Evolutionary conservation across 345 rosid species (phyloP).

Genomic region (Raphanus raphanistrum): DNA sequence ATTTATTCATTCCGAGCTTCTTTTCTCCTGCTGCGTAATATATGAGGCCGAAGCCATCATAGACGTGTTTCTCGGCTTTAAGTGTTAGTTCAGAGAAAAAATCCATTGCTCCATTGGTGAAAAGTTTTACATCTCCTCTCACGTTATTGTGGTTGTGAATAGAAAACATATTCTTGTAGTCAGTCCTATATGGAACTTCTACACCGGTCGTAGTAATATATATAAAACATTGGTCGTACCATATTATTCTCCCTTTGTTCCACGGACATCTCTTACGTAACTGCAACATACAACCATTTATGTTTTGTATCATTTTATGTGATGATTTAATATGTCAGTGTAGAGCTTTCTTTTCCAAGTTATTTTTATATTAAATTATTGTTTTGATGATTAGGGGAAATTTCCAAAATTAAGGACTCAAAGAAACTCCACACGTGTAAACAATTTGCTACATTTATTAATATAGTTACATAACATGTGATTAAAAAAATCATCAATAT

Average conservation of each 20-base stretch:
- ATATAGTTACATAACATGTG: not conserved
- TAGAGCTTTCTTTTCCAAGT: not conserved
- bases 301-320: not conserved
- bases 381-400: not conserved
- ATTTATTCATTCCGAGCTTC: not conserved
- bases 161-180: not conserved
- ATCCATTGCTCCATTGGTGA: not conserved
- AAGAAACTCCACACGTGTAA: not conserved
- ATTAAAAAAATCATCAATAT: not conserved
- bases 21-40: not conserved
- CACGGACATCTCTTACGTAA: not conserved
- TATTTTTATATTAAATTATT: not conserved
- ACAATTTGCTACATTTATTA: not conserved
- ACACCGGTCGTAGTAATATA: not conserved
- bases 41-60: not conserved
- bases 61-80: not conserved
- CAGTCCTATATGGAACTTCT: not conserved
- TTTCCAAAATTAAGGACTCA: not conserved
- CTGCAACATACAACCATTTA: not conserved
- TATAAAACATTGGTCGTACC: not conserved
- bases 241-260: not conserved
- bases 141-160: not conserved
- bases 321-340: not conserved
- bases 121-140: not conserved
- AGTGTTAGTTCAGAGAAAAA: not conserved